Conservation (phyloP, 1,284 basidiomycete genomes). For the Cystobasidium pallidum region DNA sequence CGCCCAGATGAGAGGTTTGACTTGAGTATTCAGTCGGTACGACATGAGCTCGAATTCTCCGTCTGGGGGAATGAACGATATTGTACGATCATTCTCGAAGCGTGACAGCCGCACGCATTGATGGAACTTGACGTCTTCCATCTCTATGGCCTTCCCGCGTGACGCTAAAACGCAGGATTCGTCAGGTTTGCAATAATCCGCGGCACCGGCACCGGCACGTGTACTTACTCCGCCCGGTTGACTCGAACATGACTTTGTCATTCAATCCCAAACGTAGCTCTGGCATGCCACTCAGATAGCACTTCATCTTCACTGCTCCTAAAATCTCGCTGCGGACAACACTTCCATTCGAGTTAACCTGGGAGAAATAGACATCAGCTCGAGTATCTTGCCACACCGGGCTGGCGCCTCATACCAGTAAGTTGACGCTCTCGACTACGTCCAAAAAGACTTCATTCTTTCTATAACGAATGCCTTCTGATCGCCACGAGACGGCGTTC, state of each 20-base stretch:
- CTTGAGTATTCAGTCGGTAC: slow-evolving; percentile 91
- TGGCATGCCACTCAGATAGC: slow-evolving; percentile 98
- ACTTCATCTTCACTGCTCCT: slow-evolving; percentile 99
- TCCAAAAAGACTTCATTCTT: slow-evolving; percentile 99
- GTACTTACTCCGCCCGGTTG: slow-evolving; percentile 81
- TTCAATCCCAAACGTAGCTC: slow-evolving; percentile 93
- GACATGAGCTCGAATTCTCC: slow-evolving; percentile 99
- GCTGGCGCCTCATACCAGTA: slow-evolving; percentile 68
- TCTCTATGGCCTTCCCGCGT: slow-evolving; percentile 96
- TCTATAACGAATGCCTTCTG: slow-evolving; percentile 94
- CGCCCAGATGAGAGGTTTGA: slow-evolving; percentile 97
- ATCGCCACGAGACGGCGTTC: slow-evolving; percentile 97
- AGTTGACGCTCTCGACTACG: slow-evolving; percentile 95
- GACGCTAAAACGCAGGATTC: slow-evolving; percentile 65
- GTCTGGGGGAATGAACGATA: slow-evolving; percentile 98
- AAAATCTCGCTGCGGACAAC: slow-evolving; percentile 97
- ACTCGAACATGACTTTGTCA: slow-evolving; percentile 99
- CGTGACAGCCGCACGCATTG: slow-evolving; percentile 99
- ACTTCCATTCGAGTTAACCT: slow-evolving; percentile 96
- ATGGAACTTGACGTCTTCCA: slow-evolving; percentile 99
- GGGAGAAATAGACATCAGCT: slow-evolving; percentile 5
- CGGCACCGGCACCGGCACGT: background rate
- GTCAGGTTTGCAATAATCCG: background rate
- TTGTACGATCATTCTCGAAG: slow-evolving; percentile 98
- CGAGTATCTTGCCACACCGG: background rate